Conservation (phyloP, 495 filamentous ascomycete genomes). For the Hypoxylon crocopeplum region DNA sequence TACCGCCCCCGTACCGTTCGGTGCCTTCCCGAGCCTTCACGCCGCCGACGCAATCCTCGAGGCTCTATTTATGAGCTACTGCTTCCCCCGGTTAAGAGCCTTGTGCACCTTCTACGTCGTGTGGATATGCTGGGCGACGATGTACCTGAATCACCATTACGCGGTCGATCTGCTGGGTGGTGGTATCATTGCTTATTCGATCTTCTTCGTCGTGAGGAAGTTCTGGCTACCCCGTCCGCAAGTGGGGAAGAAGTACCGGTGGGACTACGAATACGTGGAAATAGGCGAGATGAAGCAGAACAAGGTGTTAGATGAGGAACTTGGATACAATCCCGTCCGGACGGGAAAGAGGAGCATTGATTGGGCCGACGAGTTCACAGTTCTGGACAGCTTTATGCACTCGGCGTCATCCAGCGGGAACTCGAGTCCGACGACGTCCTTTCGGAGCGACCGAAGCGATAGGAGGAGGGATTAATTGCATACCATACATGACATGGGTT, state of each 20-base stretch:
- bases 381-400: slow-evolving; percentile 33
- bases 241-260: slow-evolving; percentile 81
- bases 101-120: slow-evolving; percentile 80
- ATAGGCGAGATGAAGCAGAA: slow-evolving; percentile 58
- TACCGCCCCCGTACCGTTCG: slow-evolving; percentile 89
- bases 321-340: slow-evolving; percentile 34
- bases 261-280: slow-evolving; percentile 96
- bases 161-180: slow-evolving; percentile 91
- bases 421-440: slow-evolving; percentile 20
- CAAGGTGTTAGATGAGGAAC: slow-evolving; percentile 47
- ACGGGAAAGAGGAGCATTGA: slow-evolving; percentile 21
- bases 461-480: slow-evolving; percentile 28
- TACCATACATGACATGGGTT: slow-evolving; percentile 11
- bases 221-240: slow-evolving; percentile 84
- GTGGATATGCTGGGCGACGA: slow-evolving; percentile 99
- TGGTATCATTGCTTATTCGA: slow-evolving; percentile 76
- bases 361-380: slow-evolving; percentile 23
- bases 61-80: slow-evolving; percentile 88
- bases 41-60: slow-evolving; percentile 85
- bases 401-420: slow-evolving; percentile 29
- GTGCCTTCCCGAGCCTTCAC: slow-evolving; percentile 91
- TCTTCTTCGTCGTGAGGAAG: slow-evolving; percentile 80
- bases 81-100: slow-evolving; percentile 79
- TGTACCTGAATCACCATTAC: slow-evolving; percentile 97
- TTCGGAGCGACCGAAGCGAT: slow-evolving; percentile 26